phyloP scores from a whole-genome alignment of 768 basidiomycete genomes.

The Suillus subluteus region DNA sequence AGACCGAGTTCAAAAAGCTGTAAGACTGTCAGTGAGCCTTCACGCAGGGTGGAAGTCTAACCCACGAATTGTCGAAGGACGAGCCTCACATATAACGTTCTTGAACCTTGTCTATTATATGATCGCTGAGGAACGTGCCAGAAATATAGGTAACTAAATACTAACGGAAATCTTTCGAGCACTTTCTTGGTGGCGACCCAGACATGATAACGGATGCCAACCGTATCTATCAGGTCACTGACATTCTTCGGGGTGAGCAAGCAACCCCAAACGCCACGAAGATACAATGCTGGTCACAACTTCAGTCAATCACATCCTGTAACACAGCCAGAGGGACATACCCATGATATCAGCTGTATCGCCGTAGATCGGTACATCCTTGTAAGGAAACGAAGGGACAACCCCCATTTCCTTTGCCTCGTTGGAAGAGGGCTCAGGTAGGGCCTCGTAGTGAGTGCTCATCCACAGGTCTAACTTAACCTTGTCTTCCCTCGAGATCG shows the following conservation, averaged over 20 bases:
- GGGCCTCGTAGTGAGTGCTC: neutral
- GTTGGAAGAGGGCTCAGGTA: slow-evolving; percentile 18
- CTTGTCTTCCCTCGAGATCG: slow-evolving; percentile 5
- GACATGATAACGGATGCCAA: slow-evolving; percentile 36
- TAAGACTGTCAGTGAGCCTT: slow-evolving; percentile 1
- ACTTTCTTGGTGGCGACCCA: slow-evolving; percentile 38
- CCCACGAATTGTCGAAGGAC: slow-evolving; percentile 35
- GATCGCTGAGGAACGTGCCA: neutral
- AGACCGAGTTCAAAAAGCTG: slow-evolving; percentile 57
- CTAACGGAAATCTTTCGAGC: slow-evolving; percentile 30
- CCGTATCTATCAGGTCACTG: slow-evolving; percentile 23
- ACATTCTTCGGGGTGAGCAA: slow-evolving; percentile 39
- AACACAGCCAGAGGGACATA: slow-evolving; percentile 28
- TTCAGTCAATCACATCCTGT: neutral
- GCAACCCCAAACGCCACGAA: slow-evolving; percentile 37
- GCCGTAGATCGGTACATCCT: slow-evolving; percentile 33
- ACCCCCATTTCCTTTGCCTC: slow-evolving; percentile 30
- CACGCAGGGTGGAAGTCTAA: neutral
- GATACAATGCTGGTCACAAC: slow-evolving; percentile 32
- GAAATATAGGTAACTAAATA: neutral
- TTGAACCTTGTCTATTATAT: neutral
- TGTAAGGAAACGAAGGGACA: slow-evolving; percentile 37
- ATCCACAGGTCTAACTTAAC: slow-evolving; percentile 4
- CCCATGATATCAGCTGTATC: slow-evolving; percentile 49
- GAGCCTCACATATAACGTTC: neutral